Evolutionary conservation across 768 basidiomycete genomes (phyloP).

Genomic region (Holtermanniella nyarrowii): DNA sequence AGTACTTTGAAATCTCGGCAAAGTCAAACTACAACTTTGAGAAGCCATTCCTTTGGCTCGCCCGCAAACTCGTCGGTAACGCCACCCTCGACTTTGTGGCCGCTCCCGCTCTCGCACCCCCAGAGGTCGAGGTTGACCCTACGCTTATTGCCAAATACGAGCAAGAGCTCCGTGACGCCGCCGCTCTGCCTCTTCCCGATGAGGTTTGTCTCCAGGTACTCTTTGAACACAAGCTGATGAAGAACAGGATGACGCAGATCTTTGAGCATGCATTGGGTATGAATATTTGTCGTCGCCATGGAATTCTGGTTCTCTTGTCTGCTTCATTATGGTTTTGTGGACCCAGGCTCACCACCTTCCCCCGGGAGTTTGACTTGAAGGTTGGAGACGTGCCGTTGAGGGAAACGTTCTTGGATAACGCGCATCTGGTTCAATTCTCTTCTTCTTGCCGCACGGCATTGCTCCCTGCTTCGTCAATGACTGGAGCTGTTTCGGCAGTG

Average conservation of each 20-base stretch:
- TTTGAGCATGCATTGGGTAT: conserved; percentile 12
- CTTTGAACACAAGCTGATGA: neutral
- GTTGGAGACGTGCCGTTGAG: conserved; percentile 38
- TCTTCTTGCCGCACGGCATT: conserved; percentile 30
- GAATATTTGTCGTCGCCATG: neutral
- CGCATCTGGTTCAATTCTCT: conserved; percentile 33
- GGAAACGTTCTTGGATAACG: conserved; percentile 34
- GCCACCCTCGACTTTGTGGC: conserved; percentile 85
- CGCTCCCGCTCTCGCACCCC: conserved; percentile 87
- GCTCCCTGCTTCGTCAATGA: conserved; percentile 19
- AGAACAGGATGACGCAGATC: conserved; percentile 38
- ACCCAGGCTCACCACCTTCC: neutral
- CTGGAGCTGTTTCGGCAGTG: neutral
- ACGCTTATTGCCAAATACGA: conserved; percentile 69
- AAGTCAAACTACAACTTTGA: conserved; percentile 99
- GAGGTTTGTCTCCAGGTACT: conserved; percentile 48
- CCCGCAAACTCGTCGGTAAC: conserved; percentile 93
- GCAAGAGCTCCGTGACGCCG: conserved; percentile 71
- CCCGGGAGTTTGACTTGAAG: conserved; percentile 14
- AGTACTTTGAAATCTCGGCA: conserved; percentile 99
- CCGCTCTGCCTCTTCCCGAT: conserved; percentile 87
- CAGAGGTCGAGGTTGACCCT: conserved; percentile 77
- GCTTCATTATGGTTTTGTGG: neutral
- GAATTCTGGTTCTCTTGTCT: neutral
- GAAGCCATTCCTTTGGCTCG: conserved; percentile 99